Base-by-base conservation (phyloP, 768 basidiomycete species). In the Tylopilus sp. region DNA sequence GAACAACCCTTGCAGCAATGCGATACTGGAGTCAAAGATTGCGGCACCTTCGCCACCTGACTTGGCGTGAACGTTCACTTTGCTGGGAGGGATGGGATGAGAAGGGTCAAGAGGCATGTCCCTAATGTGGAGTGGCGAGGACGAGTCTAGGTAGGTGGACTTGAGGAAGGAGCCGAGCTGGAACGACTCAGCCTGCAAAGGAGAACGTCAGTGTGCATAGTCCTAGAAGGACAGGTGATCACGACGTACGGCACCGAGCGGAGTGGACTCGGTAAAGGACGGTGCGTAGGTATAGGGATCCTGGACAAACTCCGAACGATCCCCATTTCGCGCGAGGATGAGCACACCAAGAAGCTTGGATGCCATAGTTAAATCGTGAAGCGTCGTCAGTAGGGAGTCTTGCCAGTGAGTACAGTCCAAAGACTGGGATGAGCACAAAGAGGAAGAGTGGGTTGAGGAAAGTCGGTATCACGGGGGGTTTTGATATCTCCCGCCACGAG, bases 11-110 rank as follows among this genome's bases (percentile, higher is more conserved):
- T 94, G 92, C 38, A 90, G 74, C 46, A 92, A 72, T 5, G 92
- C 90, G 48, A 87, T 85, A 24, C 88, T 84, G 11, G 86, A 86
- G 74, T 93, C 90, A 71, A 90, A 88, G 58, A 92, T 89, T 34
- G 86, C 83, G 7, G 82, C 77, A 48, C 89, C 87, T 67, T 92
- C 91, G 19, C 84, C 85, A 28, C 88, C 89, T 40, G 84, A 82
- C 72, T 92, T 92, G 62, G 87, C 88, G 56, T 84, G 86, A 41
- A 87, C 80, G 61, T 85, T 83, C 60, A 92, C 77, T 68, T 85
- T 79, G 57, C 69, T 79, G 62, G 86, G 85, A 68, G 87, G 78
- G 42, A 86, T 86, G 56, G 89, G 64, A 40, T 66, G 66, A 8
- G 64, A 58, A 9, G 67, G 78, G 67, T 88, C 85, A 45, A 78